Conservation (phyloP, 208 protist genomes). For the Leishmania major region DNA sequence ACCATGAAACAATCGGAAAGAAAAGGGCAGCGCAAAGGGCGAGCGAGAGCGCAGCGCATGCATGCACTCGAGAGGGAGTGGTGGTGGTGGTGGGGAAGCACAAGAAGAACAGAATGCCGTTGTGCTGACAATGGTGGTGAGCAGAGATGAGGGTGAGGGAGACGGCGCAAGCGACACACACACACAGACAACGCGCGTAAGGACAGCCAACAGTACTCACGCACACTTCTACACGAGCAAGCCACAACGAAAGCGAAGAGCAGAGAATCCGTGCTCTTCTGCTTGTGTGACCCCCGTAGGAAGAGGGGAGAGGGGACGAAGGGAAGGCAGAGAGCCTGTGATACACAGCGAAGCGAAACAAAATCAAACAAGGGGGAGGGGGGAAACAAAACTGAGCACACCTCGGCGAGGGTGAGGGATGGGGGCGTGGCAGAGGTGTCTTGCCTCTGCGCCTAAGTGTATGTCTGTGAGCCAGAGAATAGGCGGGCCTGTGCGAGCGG, state of each 20-base stretch:
- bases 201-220: not conserved
- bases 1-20: not conserved
- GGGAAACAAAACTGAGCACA: not conserved
- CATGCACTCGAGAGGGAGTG: not conserved
- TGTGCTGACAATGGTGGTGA: not conserved
- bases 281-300: not conserved
- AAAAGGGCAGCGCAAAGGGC: not conserved
- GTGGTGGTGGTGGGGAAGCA: not conserved
- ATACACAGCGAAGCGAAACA: not conserved
- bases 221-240: not conserved
- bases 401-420: not conserved
- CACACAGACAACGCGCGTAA: not conserved
- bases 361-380: not conserved
- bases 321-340: not conserved
- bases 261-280: not conserved
- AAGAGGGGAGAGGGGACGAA: not conserved
- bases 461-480: not conserved
- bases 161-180: not conserved
- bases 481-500: not conserved
- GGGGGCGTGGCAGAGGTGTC: not conserved
- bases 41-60: not conserved
- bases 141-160: not conserved
- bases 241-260: not conserved
- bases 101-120: not conserved
- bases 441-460: not conserved